Conservation (phyloP, 2,329 filamentous ascomycete species). For the Zelopaecilomyces penicillatus region DNA sequence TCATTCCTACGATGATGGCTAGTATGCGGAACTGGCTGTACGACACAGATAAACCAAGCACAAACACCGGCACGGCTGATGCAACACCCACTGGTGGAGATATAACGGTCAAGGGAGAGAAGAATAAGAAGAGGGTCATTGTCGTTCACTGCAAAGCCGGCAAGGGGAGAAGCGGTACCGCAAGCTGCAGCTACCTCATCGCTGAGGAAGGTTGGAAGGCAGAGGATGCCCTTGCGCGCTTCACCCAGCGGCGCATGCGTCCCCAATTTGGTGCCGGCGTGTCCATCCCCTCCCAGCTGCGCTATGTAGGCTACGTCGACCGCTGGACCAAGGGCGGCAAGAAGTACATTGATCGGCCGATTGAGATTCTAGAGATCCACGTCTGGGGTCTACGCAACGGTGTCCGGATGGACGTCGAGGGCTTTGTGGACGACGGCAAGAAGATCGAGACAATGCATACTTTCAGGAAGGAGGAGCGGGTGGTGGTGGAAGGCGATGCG, state of each 20-base stretch:
- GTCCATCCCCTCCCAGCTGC: constrained; percentile 83
- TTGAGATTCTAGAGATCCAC: constrained; percentile 84
- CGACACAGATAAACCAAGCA: constrained; percentile 30
- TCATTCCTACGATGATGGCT: constrained; percentile 82
- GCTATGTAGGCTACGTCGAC: constrained; percentile 84
- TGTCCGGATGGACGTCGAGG: constrained; percentile 79
- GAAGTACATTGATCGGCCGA: constrained; percentile 69
- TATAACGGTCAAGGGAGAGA: constrained; percentile 24
- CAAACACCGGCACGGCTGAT: not conserved
- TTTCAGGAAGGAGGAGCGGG: constrained; percentile 65
- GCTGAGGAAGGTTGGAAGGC: constrained; percentile 63
- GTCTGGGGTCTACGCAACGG: constrained; percentile 82
- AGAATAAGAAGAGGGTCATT: constrained; percentile 52
- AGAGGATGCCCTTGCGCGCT: constrained; percentile 45
- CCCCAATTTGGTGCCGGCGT: constrained; percentile 82
- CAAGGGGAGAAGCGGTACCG: constrained; percentile 85
- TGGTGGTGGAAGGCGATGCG: constrained; percentile 52
- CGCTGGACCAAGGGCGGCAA: constrained; percentile 71
- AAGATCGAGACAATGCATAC: constrained; percentile 76
- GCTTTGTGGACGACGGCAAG: constrained; percentile 82
- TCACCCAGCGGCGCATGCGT: constrained; percentile 80
- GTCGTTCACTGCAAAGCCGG: constrained; percentile 97
- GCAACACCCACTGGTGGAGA: constrained; percentile 2
- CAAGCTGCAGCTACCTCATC: constrained; percentile 83
- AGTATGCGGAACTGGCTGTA: constrained; percentile 86